phyloP scores from a whole-genome alignment of 2,329 filamentous ascomycete genomes.

The Dryadomyces quercus-mongolicae region DNA sequence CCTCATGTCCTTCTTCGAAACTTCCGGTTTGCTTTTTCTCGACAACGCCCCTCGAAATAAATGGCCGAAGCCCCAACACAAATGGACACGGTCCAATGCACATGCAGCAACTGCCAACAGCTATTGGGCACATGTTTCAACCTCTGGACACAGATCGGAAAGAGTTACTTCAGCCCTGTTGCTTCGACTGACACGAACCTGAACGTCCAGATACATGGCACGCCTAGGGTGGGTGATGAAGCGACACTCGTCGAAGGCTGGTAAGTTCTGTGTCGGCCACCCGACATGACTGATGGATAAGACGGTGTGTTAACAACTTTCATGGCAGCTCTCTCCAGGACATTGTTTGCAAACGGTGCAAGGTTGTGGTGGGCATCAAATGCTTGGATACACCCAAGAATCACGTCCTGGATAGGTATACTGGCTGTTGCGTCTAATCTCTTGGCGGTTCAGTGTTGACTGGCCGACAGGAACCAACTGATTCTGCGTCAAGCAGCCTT shows the following conservation, averaged over 20 bases:
- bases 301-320: background rate
- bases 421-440: background rate
- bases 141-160: constrained; percentile 27
- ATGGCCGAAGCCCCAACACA: background rate
- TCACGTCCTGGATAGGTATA: constrained; percentile 25
- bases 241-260: constrained; percentile 24
- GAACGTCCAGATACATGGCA: constrained; percentile 15
- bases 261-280: constrained; percentile 12
- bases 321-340: constrained; percentile 23
- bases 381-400: constrained; percentile 22
- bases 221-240: constrained; percentile 18
- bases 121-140: constrained; percentile 22
- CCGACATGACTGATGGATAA: too few relatives aligned
- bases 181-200: constrained; percentile 14
- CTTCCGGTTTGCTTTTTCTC: background rate
- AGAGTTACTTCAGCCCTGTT: constrained; percentile 26
- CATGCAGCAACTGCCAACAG: constrained; percentile 21
- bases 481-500: constrained; percentile 22
- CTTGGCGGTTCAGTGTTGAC: background rate
- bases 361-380: constrained; percentile 20
- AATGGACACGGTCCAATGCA: constrained; percentile 25
- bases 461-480: constrained; percentile 21
- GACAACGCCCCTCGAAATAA: background rate
- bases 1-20: background rate
- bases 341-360: constrained; percentile 21